phyloP scores from a whole-genome alignment of 371 early-diverging fungal species.

The Apophysomyces variabilis region DNA sequence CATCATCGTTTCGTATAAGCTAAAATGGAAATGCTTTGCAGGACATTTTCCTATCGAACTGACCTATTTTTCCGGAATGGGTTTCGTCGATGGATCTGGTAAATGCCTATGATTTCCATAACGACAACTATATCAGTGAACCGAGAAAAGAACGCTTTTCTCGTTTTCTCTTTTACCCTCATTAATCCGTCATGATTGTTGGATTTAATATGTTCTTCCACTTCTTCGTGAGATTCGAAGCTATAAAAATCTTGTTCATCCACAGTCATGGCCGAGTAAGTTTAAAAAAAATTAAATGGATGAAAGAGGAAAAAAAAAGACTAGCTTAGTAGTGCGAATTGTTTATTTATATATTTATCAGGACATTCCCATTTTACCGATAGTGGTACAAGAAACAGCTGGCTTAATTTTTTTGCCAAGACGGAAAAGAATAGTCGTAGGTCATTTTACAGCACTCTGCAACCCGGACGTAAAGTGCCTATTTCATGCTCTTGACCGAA shows the following conservation, averaged over 20 bases:
- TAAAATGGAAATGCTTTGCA: too few relatives aligned
- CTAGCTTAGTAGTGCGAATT: not conserved
- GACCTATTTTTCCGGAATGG: constrained; percentile 18
- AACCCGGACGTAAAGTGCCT: too few relatives aligned
- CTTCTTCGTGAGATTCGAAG: not conserved
- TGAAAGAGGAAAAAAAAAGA: constrained; percentile 12
- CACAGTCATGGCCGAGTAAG: constrained; percentile 11
- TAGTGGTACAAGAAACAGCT: constrained; percentile 3
- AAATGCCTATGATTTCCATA: constrained; percentile 15
- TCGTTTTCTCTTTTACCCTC: constrained; percentile 16
- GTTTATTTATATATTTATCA: constrained; percentile 1
- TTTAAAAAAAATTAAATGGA: constrained; percentile 5
- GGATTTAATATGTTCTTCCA: constrained; percentile 27
- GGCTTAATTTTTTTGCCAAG: not conserved
- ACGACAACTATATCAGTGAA: too few relatives aligned
- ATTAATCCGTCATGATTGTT: constrained; percentile 29
- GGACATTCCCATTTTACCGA: not conserved
- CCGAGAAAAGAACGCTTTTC: too few relatives aligned
- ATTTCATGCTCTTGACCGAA: too few relatives aligned
- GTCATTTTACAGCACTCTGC: too few relatives aligned
- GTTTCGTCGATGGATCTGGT: constrained; percentile 25
- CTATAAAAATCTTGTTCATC: constrained; percentile 11
- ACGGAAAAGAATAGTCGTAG: not conserved
- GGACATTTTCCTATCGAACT: not conserved
- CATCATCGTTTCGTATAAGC: not conserved